A percentile compares a stretch with the other conserved stretches of the same genome.
Evolutionary conservation across 345 rosid species (phyloP).

Genomic region (Physaria fendleri): DNA sequence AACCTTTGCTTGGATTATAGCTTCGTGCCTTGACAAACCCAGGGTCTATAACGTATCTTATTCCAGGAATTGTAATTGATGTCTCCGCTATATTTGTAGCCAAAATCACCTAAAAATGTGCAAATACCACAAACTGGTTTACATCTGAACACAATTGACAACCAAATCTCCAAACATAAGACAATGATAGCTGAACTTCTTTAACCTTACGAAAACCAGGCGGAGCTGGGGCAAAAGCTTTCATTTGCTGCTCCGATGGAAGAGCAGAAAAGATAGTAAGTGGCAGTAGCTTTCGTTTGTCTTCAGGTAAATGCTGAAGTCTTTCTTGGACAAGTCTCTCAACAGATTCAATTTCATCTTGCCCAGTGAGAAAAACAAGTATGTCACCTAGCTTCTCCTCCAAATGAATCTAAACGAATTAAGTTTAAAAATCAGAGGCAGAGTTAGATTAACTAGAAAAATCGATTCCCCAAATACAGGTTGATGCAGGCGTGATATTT

Average conservation of each 20-base stretch:
- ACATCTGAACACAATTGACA: background rate
- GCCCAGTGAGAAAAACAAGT: constrained; percentile 91
- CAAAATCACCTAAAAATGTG: constrained; percentile 54
- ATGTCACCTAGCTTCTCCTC: constrained; percentile 82
- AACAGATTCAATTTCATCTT: constrained; percentile 91
- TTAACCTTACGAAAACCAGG: constrained; percentile 74
- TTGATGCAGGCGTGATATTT: background rate
- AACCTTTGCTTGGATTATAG: constrained; percentile 76
- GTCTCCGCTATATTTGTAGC: constrained; percentile 98
- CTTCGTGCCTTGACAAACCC: constrained; percentile 83
- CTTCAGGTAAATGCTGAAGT: constrained; percentile 60
- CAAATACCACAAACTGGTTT: background rate
- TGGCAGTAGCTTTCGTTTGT: constrained; percentile 42
- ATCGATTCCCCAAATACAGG: background rate
- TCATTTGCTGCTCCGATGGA: constrained; percentile 88
- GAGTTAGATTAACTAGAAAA: background rate
- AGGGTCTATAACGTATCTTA: constrained; percentile 89
- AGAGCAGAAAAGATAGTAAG: constrained; percentile 78
- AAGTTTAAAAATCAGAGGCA: background rate
- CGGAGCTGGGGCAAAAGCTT: constrained; percentile 62
- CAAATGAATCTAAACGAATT: constrained; percentile 56
- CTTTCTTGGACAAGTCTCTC: constrained; percentile 65
- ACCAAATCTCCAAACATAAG: background rate
- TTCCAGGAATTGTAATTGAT: constrained; percentile 89
- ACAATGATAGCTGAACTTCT: background rate